These are phyloP conservation scores for Onygenales sp. DNA, from an alignment of 2,329 filamentous ascomycete species.

Conservation along the genomic window DNA sequence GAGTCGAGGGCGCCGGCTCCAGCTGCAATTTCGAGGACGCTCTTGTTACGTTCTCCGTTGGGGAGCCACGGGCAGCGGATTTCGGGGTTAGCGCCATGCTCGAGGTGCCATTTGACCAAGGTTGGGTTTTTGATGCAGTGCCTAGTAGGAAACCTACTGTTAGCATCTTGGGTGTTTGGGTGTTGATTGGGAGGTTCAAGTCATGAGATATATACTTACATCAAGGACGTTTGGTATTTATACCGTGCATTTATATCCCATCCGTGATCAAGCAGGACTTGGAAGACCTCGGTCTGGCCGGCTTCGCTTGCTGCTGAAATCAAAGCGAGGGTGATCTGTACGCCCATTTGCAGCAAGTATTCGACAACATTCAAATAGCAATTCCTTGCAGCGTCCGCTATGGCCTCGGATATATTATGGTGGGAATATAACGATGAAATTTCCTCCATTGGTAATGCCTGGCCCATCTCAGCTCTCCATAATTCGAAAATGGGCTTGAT, in stretches of 20 bases:
- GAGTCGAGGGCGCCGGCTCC: neutral
- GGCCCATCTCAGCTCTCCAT: neutral
- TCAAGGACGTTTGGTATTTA: neutral
- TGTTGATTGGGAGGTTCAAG: neutral
- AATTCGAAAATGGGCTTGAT: neutral
- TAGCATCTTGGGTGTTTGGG: neutral
- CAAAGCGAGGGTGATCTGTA: neutral
- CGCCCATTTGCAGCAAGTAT: neutral
- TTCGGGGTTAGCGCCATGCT: neutral
- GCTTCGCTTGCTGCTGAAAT: neutral
- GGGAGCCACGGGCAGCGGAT: neutral
- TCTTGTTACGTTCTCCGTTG: neutral
- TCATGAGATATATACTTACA: neutral
- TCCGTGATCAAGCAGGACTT: neutral
- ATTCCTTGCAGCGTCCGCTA: neutral
- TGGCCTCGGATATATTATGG: neutral
- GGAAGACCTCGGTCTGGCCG: neutral
- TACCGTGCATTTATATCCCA: constrained; percentile 1
- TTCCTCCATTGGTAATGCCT: neutral
- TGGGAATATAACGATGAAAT: neutral
- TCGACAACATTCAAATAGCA: neutral
- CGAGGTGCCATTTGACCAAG: neutral
- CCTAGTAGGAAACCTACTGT: neutral
- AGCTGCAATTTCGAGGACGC: neutral
- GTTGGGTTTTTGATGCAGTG: neutral